Conservation (phyloP, 345 rosid species). For the sweet orange (Citrus sinensis) region DVS_A1.0 CM039169.1:27038001-27038500, state of each 20-base stretch:
- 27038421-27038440: neutral
- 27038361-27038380: neutral
- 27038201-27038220: neutral
- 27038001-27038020: neutral
- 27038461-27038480: neutral
- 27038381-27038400: neutral
- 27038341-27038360: neutral
- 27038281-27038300: neutral
- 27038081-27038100: neutral
- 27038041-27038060: neutral
- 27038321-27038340: neutral
- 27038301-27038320: neutral
- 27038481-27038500: neutral
- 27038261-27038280: neutral
- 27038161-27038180: neutral
- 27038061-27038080: neutral
- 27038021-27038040: neutral
- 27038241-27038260: neutral
- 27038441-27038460: neutral
- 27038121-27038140: neutral
- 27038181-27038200: neutral
- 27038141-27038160: neutral
- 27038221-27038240: neutral
- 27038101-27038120: neutral
- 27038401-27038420: neutral